Evolutionary conservation across 2,329 filamentous ascomycete genomes (phyloP).

Genomic region (Claviceps pusilla): DNA sequence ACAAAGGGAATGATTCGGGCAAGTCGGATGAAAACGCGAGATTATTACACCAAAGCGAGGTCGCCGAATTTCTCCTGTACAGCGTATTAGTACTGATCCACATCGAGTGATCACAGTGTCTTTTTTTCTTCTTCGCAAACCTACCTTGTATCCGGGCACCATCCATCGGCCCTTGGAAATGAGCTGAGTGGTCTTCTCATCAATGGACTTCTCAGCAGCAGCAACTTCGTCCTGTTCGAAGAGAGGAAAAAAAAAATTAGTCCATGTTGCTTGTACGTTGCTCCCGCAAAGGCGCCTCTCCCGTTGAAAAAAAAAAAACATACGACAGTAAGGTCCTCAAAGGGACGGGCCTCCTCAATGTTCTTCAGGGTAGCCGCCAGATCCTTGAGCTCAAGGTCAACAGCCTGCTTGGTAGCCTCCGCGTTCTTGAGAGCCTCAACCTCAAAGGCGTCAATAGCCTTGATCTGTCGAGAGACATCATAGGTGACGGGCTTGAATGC

Average conservation of each 20-base stretch:
- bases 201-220: conserved; percentile 86
- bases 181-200: conserved; percentile 88
- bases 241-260: not conserved
- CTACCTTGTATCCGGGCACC: conserved; percentile 96
- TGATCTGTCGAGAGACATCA: conserved; percentile 85
- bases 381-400: conserved; percentile 88
- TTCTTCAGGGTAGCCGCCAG: conserved; percentile 90
- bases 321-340: conserved; percentile 95
- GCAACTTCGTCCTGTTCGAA: conserved; percentile 72
- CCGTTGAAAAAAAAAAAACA: conserved; percentile 27
- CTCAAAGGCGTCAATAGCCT: conserved; percentile 97
- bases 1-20: conserved; percentile 34
- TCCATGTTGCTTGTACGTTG: not conserved
- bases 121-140: conserved; percentile 15
- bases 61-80: conserved; percentile 95
- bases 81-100: conserved; percentile 28
- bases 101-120: not conserved
- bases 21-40: conserved; percentile 20
- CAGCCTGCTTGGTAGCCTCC: conserved; percentile 89
- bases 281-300: not conserved
- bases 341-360: conserved; percentile 89
- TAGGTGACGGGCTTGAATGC: conserved; percentile 86
- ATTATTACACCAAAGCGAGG: conserved; percentile 74
- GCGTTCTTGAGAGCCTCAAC: conserved; percentile 93
- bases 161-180: conserved; percentile 97